These are phyloP conservation scores for Yamadazyma atlantica DNA, from an alignment of 1,139 yeast species.

Conservation along the genomic window DNA sequence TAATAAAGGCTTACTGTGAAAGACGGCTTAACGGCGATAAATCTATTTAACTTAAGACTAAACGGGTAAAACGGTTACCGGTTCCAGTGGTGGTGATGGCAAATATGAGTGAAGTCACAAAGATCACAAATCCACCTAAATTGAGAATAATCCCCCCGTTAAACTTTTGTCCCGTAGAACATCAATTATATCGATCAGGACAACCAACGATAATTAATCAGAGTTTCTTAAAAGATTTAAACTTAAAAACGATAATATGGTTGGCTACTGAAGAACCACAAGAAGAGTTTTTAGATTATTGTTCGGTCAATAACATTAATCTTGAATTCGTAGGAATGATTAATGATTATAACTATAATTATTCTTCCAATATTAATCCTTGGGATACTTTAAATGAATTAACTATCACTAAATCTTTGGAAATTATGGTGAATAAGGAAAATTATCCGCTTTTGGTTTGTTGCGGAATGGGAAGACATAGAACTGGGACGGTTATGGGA, in stretches of 20 bases:
- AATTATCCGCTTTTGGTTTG: conserved; percentile 86
- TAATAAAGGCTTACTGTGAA: too few species aligned
- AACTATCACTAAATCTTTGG: conserved; percentile 76
- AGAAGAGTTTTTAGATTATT: conserved; percentile 81
- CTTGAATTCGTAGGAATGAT: conserved; percentile 69
- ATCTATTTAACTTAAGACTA: too few species aligned
- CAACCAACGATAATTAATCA: conserved; percentile 96
- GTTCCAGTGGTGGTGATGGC: background rate
- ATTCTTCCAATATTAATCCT: conserved; percentile 51
- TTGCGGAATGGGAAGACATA: conserved; percentile 97
- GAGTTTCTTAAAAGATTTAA: conserved; percentile 72
- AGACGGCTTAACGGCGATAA: too few species aligned
- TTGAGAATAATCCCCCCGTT: conserved; percentile 85
- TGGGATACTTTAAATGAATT: conserved; percentile 96
- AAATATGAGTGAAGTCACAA: conserved; percentile 6
- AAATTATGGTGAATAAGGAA: conserved; percentile 66
- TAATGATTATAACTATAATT: conserved; percentile 43
- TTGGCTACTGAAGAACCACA: conserved; percentile 93
- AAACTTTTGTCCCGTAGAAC: conserved; percentile 93
- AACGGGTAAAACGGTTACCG: too few species aligned
- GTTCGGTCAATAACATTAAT: conserved; percentile 67
- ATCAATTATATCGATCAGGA: conserved; percentile 82
- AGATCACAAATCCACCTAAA: conserved; percentile 47
- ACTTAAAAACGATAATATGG: conserved; percentile 85
- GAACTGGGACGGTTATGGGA: conserved; percentile 95